Percentiles rank a stretch among this genome's conserved stretches.
Evolutionary conservation across 2,329 filamentous ascomycete genomes (phyloP).

Genomic region (Fusarium illudens): DNA sequence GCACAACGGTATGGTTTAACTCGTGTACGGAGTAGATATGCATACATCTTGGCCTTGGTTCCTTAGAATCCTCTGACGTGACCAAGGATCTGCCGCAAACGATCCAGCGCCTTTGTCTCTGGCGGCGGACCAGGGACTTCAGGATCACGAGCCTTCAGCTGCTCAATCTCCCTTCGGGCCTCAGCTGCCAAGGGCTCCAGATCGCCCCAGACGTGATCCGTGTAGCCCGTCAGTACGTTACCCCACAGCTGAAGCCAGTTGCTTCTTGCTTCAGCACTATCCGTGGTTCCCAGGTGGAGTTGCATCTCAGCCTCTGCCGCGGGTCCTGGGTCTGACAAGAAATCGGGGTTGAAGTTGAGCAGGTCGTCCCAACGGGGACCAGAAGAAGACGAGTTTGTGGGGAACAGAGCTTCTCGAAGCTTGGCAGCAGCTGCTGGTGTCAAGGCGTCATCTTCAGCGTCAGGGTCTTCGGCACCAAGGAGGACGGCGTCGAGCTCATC

Average conservation of each 20-base stretch:
- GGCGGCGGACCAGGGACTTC: slow-evolving; percentile 17
- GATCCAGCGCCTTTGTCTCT: slow-evolving; percentile 45
- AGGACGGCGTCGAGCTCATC: slow-evolving; percentile 29
- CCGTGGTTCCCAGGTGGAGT: slow-evolving; percentile 51
- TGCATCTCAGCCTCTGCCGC: slow-evolving; percentile 28
- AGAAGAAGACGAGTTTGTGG: slow-evolving; percentile 9
- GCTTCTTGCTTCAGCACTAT: slow-evolving; percentile 51
- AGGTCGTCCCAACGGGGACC: slow-evolving; percentile 53
- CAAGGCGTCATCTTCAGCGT: slow-evolving; percentile 36
- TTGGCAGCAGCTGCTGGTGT: slow-evolving; percentile 43
- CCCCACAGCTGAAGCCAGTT: slow-evolving; percentile 65
- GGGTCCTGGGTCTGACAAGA: slow-evolving; percentile 42
- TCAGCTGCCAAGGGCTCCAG: slow-evolving; percentile 63
- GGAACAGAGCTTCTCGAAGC: slow-evolving; percentile 52
- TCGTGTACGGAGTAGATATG: neutral
- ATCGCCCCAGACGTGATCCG: slow-evolving; percentile 75
- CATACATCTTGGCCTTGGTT: slow-evolving; percentile 2
- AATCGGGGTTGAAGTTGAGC: slow-evolving; percentile 61
- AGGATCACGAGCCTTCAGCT: slow-evolving; percentile 41
- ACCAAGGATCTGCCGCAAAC: slow-evolving; percentile 49
- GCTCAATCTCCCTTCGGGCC: slow-evolving; percentile 64
- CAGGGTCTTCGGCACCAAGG: slow-evolving; percentile 31
- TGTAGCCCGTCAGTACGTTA: slow-evolving; percentile 64
- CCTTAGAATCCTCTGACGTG: slow-evolving; percentile 47
- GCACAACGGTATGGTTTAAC: neutral